A percentile compares a stretch with the other conserved stretches of the same genome.
Evolutionary conservation across 2,329 filamentous ascomycete genomes (phyloP).

Genomic region (Penicillium sp.): DNA sequence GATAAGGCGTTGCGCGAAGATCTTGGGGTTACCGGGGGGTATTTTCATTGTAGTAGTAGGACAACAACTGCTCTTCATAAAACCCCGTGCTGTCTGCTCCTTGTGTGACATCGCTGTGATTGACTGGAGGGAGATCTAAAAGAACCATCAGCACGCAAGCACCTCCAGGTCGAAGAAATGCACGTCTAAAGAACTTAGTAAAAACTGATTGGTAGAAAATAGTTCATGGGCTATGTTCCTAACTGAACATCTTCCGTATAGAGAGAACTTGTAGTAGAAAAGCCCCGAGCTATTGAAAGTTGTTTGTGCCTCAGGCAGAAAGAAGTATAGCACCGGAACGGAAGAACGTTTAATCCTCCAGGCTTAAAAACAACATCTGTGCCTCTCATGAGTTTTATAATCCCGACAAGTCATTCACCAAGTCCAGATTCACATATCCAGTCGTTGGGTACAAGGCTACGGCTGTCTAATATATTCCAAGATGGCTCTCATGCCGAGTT

Average conservation of each 20-base stretch:
- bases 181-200: background rate
- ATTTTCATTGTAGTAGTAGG: too few relatives aligned
- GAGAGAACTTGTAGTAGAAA: background rate
- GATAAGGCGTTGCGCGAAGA: background rate
- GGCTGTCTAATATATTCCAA: too few relatives aligned
- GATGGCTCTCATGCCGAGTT: background rate
- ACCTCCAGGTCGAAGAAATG: background rate
- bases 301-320: background rate
- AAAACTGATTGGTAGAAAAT: too few relatives aligned
- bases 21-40: background rate
- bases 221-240: background rate
- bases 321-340: background rate
- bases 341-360: background rate
- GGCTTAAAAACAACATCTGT: background rate
- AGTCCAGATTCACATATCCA: background rate
- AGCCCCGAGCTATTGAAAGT: background rate
- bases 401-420: background rate
- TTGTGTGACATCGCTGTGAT: background rate
- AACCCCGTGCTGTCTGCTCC: background rate
- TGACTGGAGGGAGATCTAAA: background rate
- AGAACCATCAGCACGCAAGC: background rate
- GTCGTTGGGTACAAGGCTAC: background rate
- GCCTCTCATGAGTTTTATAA: background rate
- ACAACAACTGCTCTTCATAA: background rate
- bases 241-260: background rate